Percentiles rank a stretch among this genome's conserved stretches.
phyloP scores from a whole-genome alignment of 2,329 filamentous ascomycete genomes.

The Apiospora malaysiana region DNA sequence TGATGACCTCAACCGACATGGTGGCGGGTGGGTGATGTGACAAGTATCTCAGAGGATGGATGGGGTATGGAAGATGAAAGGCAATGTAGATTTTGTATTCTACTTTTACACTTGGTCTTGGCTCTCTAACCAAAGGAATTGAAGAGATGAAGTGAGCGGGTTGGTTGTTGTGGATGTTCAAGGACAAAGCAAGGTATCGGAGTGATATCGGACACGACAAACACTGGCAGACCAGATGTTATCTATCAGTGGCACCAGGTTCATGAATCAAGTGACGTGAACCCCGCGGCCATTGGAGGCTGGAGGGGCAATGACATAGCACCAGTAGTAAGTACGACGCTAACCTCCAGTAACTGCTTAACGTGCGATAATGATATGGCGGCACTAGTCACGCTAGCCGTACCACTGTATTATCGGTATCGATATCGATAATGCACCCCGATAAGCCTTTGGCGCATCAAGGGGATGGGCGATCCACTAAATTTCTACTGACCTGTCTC shows the following conservation, averaged over 20 bases:
- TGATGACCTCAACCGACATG: constrained; percentile 70
- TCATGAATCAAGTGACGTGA: background rate
- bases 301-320: constrained; percentile 13
- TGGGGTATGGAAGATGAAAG: background rate
- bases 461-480: constrained; percentile 6
- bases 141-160: background rate
- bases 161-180: background rate
- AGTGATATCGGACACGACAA: constrained; percentile 3
- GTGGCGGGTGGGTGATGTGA: constrained; percentile 29
- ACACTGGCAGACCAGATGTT: constrained; percentile 15
- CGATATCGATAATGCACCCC: constrained; percentile 10
- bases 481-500: constrained; percentile 4
- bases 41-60: background rate
- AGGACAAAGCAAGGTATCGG: constrained; percentile 1
- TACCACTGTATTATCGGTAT: background rate
- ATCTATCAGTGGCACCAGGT: constrained; percentile 4
- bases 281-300: constrained; percentile 17
- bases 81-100: background rate
- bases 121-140: background rate
- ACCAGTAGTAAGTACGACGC: background rate
- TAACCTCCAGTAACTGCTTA: background rate
- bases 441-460: constrained; percentile 17
- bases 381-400: background rate
- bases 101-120: background rate
- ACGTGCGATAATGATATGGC: background rate